A percentile compares a stretch with the other conserved stretches of the same genome.
Conservation (phyloP, 2,329 filamentous ascomycete genomes). For the Talaromyces pinophilus region DNA sequence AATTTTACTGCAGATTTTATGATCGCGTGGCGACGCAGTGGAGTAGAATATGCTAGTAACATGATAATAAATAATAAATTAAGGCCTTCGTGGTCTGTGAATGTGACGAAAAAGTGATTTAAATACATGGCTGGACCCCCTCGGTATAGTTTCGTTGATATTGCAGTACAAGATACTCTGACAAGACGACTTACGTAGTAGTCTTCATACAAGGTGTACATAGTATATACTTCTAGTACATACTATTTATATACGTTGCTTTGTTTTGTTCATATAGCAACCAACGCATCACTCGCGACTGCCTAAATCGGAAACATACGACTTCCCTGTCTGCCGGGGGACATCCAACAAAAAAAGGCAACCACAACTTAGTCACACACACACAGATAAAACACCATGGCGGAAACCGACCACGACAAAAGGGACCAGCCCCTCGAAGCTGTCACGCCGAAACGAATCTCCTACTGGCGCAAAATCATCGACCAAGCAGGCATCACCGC, state of each 20-base stretch:
- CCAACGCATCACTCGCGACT: background rate
- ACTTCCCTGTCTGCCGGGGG: background rate
- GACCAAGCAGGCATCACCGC: constrained; percentile 40
- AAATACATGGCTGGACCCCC: background rate
- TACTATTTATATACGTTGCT: background rate
- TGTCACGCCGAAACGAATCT: constrained; percentile 33
- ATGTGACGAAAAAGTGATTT: constrained; percentile 2
- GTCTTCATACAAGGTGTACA: background rate
- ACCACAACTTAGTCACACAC: background rate
- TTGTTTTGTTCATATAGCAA: background rate
- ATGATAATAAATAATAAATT: background rate
- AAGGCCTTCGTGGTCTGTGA: background rate
- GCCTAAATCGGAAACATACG: constrained; percentile 1
- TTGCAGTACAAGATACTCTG: background rate
- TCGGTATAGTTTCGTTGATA: background rate
- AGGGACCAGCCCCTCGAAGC: constrained; percentile 28
- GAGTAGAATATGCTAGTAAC: background rate
- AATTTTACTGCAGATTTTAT: background rate
- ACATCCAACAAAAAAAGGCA: background rate
- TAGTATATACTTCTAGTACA: background rate
- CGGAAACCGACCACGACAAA: constrained; percentile 29
- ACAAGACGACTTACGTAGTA: background rate
- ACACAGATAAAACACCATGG: background rate
- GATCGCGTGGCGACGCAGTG: background rate
- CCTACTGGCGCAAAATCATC: constrained; percentile 38